Base-by-base conservation (phyloP, 768 basidiomycete genomes). In the Asterophora lycoperdoides region DNA sequence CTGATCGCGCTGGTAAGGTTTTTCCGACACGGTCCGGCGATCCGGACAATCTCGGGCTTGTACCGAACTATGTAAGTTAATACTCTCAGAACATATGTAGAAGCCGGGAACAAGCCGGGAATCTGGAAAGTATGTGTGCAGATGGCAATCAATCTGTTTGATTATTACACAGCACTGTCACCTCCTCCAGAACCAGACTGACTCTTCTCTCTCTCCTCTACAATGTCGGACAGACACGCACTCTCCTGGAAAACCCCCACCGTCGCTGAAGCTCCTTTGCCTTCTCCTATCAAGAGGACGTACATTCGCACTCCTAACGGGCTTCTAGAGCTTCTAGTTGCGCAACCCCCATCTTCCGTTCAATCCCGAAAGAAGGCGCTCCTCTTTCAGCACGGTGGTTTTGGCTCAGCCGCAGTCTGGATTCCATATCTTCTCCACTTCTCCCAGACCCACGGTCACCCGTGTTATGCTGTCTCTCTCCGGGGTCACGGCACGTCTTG, bases 381-480 rank as follows among this genome's bases (percentile, higher is more conserved):
- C 14, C 28, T 56, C 6, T 51, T 56, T 30, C 44, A 53, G 23
- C 55, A 56, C 30, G 55, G 55, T 8, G 55, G 55, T 20, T 56
- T 53, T 26, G 55, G 55, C 19, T 41, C 43, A 4, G 48, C 55
- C 4, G 44, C 41, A 11, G 49, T 52, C 41, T 56, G 55, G 55
- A 53, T 49, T 36, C 43, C 48, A 11, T 56, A 40, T 38, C 34
- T 56, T 6, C n/a, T 41, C 13, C 53, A 46, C 30, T 53, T 56
- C 28, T 53, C 50, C 2, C 55, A 53, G 28, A 44, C 36, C 30
- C 18, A 44, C 28, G 55, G 43, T 8, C 32, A 40, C 29, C 41
- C 35, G 37, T 56, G 47, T 19, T 56, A 56, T 38, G 52, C 55
- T 11, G 49, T 46, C 1, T 56, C 55, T 9, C 41, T 56, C 14